Evolutionary conservation across 345 rosid genomes (phyloP).

Genomic region (Carallia pectinifolia): DNA sequence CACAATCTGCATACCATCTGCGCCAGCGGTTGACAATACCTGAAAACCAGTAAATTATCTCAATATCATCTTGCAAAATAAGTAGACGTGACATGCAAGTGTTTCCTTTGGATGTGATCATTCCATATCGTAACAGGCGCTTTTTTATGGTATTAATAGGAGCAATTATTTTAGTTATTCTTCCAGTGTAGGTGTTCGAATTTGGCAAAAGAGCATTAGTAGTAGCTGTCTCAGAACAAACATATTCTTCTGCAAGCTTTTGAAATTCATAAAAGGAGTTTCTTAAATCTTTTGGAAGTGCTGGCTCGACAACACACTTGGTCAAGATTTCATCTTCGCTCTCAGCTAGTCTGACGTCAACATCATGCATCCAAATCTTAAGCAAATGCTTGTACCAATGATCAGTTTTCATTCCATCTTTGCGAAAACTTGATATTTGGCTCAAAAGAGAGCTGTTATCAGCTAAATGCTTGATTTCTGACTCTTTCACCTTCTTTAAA

Average conservation of each 20-base stretch:
- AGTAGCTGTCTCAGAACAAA: conserved; percentile 66
- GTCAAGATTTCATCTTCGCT: conserved; percentile 68
- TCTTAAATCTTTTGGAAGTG: conserved; percentile 69
- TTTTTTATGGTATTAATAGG: conserved; percentile 67
- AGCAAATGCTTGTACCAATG: conserved; percentile 79
- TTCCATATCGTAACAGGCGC: conserved; percentile 72
- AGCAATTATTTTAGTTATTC: conserved; percentile 53
- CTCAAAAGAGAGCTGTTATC: conserved; percentile 60
- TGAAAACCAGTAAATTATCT: conserved; percentile 78
- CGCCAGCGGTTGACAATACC: conserved; percentile 73
- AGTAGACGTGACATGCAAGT: conserved; percentile 49
- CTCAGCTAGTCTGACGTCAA: conserved; percentile 44
- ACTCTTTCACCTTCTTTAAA: conserved; percentile 83
- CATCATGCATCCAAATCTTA: conserved; percentile 73
- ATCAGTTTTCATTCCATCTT: conserved; percentile 89
- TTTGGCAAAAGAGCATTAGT: conserved; percentile 57
- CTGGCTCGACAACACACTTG: conserved; percentile 63
- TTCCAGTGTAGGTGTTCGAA: conserved; percentile 33
- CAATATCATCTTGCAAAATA: conserved; percentile 60
- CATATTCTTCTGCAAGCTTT: conserved; percentile 57
- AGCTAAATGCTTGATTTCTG: conserved; percentile 78
- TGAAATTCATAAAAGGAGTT: conserved; percentile 76
- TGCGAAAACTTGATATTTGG: conserved; percentile 67
- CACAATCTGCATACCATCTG: conserved; percentile 61
- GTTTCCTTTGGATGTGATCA: conserved; percentile 58